Conservation (phyloP, 2,329 filamentous ascomycete genomes). For the Colletotrichum noveboracense region DNA sequence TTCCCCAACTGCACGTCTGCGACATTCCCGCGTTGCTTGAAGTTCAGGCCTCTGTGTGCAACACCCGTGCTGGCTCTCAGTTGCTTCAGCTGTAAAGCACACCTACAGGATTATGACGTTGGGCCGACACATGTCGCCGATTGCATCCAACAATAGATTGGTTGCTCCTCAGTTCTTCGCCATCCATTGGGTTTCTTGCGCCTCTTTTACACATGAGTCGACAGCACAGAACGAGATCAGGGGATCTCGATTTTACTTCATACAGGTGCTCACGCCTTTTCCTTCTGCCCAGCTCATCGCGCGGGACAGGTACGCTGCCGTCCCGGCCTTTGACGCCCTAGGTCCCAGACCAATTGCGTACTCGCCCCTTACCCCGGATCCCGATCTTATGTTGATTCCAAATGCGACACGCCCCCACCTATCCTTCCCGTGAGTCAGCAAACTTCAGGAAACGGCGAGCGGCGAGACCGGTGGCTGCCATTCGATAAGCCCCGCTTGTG, state of each 20-base stretch:
- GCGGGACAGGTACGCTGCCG: not conserved
- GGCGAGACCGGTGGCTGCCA: not conserved
- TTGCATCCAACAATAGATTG: not conserved
- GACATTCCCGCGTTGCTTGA: not conserved
- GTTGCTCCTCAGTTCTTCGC: not conserved
- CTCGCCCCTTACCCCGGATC: not conserved
- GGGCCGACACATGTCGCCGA: not conserved
- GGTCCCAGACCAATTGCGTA: not conserved
- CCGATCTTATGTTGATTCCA: slow-evolving; percentile 1
- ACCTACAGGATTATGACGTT: not conserved
- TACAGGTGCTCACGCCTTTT: not conserved
- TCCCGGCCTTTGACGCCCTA: not conserved
- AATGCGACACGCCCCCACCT: not conserved
- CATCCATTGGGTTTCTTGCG: not conserved
- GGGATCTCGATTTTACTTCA: not conserved
- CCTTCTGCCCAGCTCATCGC: not conserved
- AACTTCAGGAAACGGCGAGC: not conserved
- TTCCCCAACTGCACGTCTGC: not conserved
- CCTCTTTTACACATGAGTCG: not conserved
- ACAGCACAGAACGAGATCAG: not conserved
- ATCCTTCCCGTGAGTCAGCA: not conserved
- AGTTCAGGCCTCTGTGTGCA: not conserved
- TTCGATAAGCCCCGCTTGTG: not conserved
- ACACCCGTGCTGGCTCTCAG: not conserved
- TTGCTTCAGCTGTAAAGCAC: not conserved